A percentile compares a stretch with the other conserved stretches of the same genome.
Evolutionary conservation across 225 moss, liverwort and hornwort species (phyloP).

Genomic region (Pleurozium schreberi): DNA sequence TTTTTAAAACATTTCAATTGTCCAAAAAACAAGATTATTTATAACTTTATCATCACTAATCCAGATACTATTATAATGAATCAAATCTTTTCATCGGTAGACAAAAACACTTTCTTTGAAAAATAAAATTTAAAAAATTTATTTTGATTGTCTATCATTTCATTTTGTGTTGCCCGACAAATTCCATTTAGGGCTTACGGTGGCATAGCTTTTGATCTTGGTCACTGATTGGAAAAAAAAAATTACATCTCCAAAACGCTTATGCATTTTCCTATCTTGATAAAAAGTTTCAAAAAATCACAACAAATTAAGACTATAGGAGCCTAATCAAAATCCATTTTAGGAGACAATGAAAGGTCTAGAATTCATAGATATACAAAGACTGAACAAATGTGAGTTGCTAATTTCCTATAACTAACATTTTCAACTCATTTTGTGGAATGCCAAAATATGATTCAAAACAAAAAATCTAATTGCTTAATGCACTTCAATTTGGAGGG

Average conservation of each 20-base stretch:
- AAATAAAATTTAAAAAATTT: background rate
- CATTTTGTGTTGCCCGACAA: background rate
- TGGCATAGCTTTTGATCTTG: too few species aligned
- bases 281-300: too few species aligned
- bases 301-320: background rate
- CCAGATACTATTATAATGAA: background rate
- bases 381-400: too few species aligned
- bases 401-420: too few species aligned
- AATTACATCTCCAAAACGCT: too few species aligned
- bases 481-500: too few species aligned
- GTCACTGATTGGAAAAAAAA: too few species aligned
- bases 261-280: background rate
- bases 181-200: background rate
- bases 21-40: rapidly evolving
- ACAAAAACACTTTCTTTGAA: background rate
- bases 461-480: too few species aligned
- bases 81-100: rapidly evolving
- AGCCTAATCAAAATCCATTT: rapidly evolving
- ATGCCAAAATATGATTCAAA: too few species aligned
- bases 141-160: background rate
- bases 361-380: too few species aligned
- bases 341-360: background rate
- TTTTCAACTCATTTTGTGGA: too few species aligned
- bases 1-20: background rate
- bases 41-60: background rate